phyloP scores from a whole-genome alignment of 106 monocot species.

The Allium fistulosum region DNA sequence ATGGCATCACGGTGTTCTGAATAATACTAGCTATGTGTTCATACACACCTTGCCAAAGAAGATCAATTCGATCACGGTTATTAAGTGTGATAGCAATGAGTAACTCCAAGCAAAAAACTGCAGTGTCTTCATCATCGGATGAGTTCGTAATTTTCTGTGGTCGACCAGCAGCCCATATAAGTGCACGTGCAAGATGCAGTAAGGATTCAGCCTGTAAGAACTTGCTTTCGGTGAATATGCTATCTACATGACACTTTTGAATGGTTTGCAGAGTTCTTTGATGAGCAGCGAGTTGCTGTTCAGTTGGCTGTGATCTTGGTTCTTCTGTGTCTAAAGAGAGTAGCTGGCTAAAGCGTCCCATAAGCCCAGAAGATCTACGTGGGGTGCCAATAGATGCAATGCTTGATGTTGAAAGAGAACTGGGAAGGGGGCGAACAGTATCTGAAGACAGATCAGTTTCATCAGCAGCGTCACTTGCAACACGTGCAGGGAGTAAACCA shows the following conservation, averaged over 20 bases:
- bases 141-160: constrained; percentile 49
- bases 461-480: constrained; percentile 52
- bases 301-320: constrained; percentile 51
- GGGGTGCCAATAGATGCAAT: constrained; percentile 29
- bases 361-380: constrained; percentile 47
- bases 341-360: constrained; percentile 70
- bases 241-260: constrained; percentile 60
- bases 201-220: constrained; percentile 69
- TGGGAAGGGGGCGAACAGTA: constrained; percentile 26
- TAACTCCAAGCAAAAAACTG: constrained; percentile 72
- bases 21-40: constrained; percentile 64
- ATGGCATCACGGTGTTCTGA: constrained; percentile 68
- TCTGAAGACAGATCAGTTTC: constrained; percentile 38
- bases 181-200: constrained; percentile 44
- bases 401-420: constrained; percentile 25
- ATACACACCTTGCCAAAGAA: constrained; percentile 58
- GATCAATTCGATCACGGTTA: constrained; percentile 61
- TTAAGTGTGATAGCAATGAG: constrained; percentile 68
- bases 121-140: constrained; percentile 61
- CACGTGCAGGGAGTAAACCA: constrained; percentile 50
- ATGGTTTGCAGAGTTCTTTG: constrained; percentile 54
- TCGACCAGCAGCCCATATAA: constrained; percentile 47
- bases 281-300: constrained; percentile 63
- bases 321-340: constrained; percentile 65
- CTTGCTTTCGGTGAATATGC: constrained; percentile 75